Percentiles rank a stretch among this genome's conserved stretches.
Conservation (phyloP, 148 eudicot genomes). For the Arctostaphylos glauca region DNA sequence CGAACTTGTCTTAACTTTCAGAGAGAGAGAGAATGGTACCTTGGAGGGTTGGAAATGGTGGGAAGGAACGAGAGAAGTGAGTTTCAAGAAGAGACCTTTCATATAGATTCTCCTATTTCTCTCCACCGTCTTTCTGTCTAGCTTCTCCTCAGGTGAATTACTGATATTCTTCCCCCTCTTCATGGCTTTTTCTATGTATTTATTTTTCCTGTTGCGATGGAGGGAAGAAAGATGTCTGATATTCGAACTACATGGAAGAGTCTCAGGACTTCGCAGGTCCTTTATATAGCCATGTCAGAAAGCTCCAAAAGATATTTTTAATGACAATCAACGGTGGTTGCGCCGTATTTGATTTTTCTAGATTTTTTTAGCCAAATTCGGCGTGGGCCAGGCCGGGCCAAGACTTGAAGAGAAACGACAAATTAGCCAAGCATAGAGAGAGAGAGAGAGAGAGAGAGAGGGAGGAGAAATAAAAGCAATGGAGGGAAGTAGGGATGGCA, state of each 20-base stretch:
- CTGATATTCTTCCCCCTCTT: background rate
- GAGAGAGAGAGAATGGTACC: conserved; percentile 16
- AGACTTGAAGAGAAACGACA: too few species aligned
- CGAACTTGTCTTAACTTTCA: too few species aligned
- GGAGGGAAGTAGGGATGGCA: too few species aligned
- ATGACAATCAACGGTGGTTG: too few species aligned
- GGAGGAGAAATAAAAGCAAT: too few species aligned
- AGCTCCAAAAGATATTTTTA: too few species aligned
- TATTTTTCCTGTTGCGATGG: background rate
- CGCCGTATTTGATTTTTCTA: too few species aligned
- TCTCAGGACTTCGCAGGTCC: background rate
- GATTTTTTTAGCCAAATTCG: too few species aligned
- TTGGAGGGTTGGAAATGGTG: conserved; percentile 26
- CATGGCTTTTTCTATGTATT: background rate
- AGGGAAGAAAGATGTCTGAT: background rate
- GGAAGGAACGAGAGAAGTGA: conserved; percentile 39
- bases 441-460: background rate
- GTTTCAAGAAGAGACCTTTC: conserved; percentile 31
- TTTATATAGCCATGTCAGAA: background rate
- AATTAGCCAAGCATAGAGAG: too few species aligned
- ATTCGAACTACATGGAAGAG: background rate
- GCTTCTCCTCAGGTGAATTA: conserved; percentile 11
- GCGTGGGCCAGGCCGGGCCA: too few species aligned
- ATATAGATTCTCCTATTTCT: conserved; percentile 36
- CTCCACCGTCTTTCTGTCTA: conserved; percentile 34